Conservation (phyloP, 352 stramenopile genomes). For the Pythium angustatum region DNA sequence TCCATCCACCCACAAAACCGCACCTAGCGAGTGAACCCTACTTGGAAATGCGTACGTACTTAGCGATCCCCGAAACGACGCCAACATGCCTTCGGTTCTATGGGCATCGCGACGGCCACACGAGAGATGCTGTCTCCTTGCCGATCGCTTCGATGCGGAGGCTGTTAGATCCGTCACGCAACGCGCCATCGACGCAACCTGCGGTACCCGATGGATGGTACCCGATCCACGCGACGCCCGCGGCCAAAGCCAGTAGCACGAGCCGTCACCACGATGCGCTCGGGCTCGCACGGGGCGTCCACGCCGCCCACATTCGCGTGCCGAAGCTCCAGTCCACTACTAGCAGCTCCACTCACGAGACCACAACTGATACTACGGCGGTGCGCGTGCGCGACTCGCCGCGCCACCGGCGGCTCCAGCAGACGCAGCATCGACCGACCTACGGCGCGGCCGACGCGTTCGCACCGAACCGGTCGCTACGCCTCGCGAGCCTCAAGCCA, state of each 20-base stretch:
- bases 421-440: constrained; percentile 13
- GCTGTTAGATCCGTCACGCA: neutral
- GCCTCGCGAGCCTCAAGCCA: constrained; percentile 26
- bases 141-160: neutral
- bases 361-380: neutral
- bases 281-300: constrained; percentile 19
- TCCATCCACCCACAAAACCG: neutral
- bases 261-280: constrained; percentile 9
- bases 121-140: too few relatives aligned
- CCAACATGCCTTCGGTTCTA: neutral
- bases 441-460: constrained; percentile 34
- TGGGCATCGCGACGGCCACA: too few relatives aligned
- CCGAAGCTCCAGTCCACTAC: constrained; percentile 2
- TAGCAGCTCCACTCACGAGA: too few relatives aligned
- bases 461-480: constrained; percentile 44
- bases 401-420: constrained; percentile 20
- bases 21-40: neutral
- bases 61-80: neutral
- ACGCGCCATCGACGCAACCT: neutral
- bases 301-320: constrained; percentile 19
- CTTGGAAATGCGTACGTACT: constrained; percentile 10
- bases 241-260: neutral
- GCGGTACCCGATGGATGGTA: constrained; percentile 39
- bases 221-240: constrained; percentile 27
- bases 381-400: neutral